Evolutionary conservation across 129 eudicot species (phyloP), one percentile per base, ranked within the genome.

Genomic region (Smallanthus sonchifolius): DNA sequence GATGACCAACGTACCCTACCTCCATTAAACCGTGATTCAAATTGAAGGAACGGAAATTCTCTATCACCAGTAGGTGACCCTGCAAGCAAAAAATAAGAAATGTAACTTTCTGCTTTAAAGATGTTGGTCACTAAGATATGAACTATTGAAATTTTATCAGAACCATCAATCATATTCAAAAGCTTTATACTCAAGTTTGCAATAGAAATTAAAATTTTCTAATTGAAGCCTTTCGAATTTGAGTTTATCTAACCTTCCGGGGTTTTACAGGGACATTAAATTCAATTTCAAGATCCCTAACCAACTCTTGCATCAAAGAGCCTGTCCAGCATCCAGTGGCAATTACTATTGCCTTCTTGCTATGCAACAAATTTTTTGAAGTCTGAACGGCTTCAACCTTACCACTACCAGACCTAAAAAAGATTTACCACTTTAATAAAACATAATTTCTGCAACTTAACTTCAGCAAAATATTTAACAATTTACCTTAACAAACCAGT

Each of bases 281-380:
- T 70, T 80, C 69, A 77, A 83, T 70, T 68, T 79, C 80, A 0
- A 81, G 62, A 38, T 85, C 76, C 69, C 67, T 66, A 45, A 82
- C 61, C 48, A 90, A 83, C 20, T 88, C 84, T 15, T 83, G 83
- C 87, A 91, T 83, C 77, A 95, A 79, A 73, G 92, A 83, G 54
- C 97, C 97, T 76, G 84, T 91, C 99, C 99, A 95, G 75, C 90
- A 95, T 71, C 99, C 99, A 63, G 96, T 84, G 38, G 99, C 92
- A 81, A 91, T 77, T 44, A 95, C 66, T 49, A 91, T 72, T 39
- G 99, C 99, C 78, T 95, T 91, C 76, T 73, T 84, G 79, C 90
- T 78, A 32, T 67, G 72, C 73, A 95, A 70, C 0, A 80, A 84
- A 64, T 65, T 86, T 76, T 91, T 91, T 5, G 86, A 74, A 60